Evolutionary conservation across 192 early-diverging fungal genomes (phyloP).

Genomic region (Gryganskiella cystojenkinii): DNA sequence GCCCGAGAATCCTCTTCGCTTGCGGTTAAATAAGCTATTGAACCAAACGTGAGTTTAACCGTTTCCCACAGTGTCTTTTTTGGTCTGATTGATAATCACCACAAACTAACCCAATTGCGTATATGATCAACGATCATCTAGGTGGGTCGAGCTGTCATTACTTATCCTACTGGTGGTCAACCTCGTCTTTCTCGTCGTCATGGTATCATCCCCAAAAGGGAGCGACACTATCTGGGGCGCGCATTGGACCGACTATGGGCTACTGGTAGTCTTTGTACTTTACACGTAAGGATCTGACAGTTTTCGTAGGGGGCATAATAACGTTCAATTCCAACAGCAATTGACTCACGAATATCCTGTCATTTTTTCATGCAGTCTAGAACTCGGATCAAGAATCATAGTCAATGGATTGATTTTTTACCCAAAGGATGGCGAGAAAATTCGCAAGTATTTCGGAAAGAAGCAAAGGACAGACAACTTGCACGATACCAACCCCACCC

Average conservation of each 20-base stretch:
- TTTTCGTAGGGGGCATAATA: not conserved
- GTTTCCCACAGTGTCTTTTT: not conserved
- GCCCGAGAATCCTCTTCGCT: slow-evolving; percentile 55
- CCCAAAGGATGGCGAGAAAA: slow-evolving; percentile 38
- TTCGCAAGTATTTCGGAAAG: slow-evolving; percentile 44
- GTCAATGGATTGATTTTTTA: slow-evolving; percentile 53
- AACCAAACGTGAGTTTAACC: slow-evolving; percentile 53
- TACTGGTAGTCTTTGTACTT: slow-evolving; percentile 59
- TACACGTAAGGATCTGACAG: slow-evolving; percentile 58
- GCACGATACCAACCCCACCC: slow-evolving; percentile 52
- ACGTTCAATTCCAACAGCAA: not conserved
- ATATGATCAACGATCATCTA: no score
- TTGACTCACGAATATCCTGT: not conserved
- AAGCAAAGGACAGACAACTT: slow-evolving; percentile 36
- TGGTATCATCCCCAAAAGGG: slow-evolving; percentile 43
- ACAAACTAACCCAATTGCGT: not conserved
- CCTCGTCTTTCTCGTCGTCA: slow-evolving; percentile 52
- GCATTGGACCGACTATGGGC: slow-evolving; percentile 60
- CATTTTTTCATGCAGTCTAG: slow-evolving; percentile 27
- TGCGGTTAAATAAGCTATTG: slow-evolving; percentile 46
- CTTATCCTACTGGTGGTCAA: slow-evolving; percentile 58
- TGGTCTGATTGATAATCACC: not conserved
- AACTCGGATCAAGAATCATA: slow-evolving; percentile 49
- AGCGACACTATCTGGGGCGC: slow-evolving; percentile 51
- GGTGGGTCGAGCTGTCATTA: slow-evolving; percentile 61